Percentiles rank a stretch among this genome's conserved stretches.
These are phyloP conservation scores for Alternaria ventricosa DNA, from an alignment of 2,329 filamentous ascomycete species.

Conservation along the genomic window DNA sequence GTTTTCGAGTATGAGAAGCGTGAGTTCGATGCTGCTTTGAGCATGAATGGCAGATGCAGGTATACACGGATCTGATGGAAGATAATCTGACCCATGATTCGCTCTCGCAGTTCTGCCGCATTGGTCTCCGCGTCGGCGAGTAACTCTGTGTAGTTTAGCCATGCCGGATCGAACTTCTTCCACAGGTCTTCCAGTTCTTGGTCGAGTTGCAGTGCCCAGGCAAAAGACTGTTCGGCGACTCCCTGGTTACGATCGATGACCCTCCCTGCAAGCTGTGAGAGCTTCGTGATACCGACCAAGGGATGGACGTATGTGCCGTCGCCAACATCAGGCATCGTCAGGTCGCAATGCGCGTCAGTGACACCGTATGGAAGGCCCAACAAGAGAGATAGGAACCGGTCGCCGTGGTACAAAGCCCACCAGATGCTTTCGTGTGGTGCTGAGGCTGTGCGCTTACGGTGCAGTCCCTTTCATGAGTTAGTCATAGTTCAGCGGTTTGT, in stretches of 20 bases:
- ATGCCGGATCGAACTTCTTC: conserved; percentile 46
- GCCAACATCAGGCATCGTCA: conserved; percentile 36
- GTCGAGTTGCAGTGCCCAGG: conserved; percentile 51
- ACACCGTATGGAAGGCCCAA: conserved; percentile 60
- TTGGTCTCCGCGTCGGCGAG: conserved; percentile 37
- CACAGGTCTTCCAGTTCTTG: conserved; percentile 52
- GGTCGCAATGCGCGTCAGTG: conserved; percentile 48
- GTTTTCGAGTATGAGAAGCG: conserved; percentile 50
- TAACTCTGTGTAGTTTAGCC: conserved; percentile 47
- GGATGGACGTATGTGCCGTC: conserved; percentile 37
- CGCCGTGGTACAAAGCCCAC: conserved; percentile 52
- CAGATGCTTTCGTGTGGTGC: conserved; percentile 48
- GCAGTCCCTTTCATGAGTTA: conserved; percentile 43
- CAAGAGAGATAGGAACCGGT: conserved; percentile 61
- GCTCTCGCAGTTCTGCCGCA: conserved; percentile 47
- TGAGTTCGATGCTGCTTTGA: conserved; percentile 46
- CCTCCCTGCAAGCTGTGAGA: conserved; percentile 50
- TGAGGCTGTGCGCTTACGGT: conserved; percentile 45
- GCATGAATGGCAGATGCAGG: conserved; percentile 56
- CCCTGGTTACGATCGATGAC: conserved; percentile 54
- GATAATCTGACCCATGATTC: conserved; percentile 51
- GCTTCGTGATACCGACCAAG: conserved; percentile 41
- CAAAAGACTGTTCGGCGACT: conserved; percentile 42
- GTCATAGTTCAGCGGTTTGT: neutral
- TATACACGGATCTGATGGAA: conserved; percentile 55